Conservation (phyloP, 169 alveolate genomes). For the Plasmodium gonderi region DNA sequence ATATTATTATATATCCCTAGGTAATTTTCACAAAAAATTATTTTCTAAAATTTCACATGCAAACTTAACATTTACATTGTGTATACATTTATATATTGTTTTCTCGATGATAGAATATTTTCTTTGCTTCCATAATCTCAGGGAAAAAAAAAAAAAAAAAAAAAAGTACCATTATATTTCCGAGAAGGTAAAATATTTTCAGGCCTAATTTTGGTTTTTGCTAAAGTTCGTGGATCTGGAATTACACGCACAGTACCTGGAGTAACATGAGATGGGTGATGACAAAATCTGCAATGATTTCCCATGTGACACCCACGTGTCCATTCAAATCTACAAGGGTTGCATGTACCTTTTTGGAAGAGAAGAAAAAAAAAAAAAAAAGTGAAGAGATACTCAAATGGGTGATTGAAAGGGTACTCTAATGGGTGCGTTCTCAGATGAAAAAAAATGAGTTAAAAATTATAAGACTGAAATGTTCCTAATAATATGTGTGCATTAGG, state of each 20-base stretch:
- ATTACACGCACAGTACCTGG: conserved; percentile 58
- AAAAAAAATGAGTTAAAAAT: too few species aligned
- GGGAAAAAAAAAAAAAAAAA: too few species aligned
- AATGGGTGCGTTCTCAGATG: too few species aligned
- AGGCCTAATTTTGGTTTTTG: conserved; percentile 16
- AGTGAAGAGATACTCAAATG: background rate
- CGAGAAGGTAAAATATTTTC: conserved; percentile 15
- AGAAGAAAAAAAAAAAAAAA: background rate
- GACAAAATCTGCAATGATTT: conserved; percentile 76
- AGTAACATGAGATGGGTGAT: conserved; percentile 68
- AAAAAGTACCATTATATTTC: background rate
- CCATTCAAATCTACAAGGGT: conserved; percentile 78
- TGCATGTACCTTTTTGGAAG: conserved; percentile 67
- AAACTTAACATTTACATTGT: too few species aligned
- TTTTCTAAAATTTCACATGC: too few species aligned
- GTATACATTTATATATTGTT: too few species aligned
- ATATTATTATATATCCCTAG: too few species aligned
- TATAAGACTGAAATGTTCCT: too few species aligned
- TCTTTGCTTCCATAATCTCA: too few species aligned
- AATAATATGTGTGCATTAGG: too few species aligned
- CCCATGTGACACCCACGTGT: conserved; percentile 79
- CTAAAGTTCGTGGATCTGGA: conserved; percentile 27
- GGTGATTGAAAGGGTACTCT: background rate
- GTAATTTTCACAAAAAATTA: too few species aligned
- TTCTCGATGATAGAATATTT: too few species aligned